These are phyloP conservation scores for Candida nonsorbophila DNA, from an alignment of 805 yeast genomes.

Conservation along the genomic window DNA sequence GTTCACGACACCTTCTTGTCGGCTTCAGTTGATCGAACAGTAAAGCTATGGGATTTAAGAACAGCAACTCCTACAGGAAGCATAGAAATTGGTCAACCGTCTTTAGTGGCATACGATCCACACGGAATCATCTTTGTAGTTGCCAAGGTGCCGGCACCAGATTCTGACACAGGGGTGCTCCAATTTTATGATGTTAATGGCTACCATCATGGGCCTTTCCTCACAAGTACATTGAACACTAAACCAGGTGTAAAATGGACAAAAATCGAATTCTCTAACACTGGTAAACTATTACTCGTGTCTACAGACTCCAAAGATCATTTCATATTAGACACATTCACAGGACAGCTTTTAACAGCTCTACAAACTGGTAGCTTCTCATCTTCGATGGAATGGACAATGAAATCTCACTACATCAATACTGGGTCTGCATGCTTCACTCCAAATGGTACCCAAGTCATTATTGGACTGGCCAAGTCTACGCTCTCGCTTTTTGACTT, in stretches of 20 bases:
- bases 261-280: slow-evolving; percentile 73
- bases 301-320: slow-evolving; percentile 51
- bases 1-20: slow-evolving; percentile 58
- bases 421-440: slow-evolving; percentile 31
- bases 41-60: slow-evolving; percentile 83
- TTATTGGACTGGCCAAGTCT: slow-evolving; percentile 25
- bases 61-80: slow-evolving; percentile 60
- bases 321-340: slow-evolving; percentile 64
- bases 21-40: slow-evolving; percentile 71
- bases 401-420: slow-evolving; percentile 21
- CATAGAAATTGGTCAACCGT: slow-evolving; percentile 47
- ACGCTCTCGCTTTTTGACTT: slow-evolving; percentile 26
- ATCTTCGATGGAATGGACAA: slow-evolving; percentile 1
- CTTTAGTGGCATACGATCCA: slow-evolving; percentile 72
- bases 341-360: slow-evolving; percentile 44
- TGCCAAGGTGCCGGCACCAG: slow-evolving; percentile 18
- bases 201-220: slow-evolving; percentile 55
- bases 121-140: slow-evolving; percentile 78
- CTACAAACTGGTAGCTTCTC: slow-evolving; percentile 10
- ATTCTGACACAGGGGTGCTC: slow-evolving; percentile 12
- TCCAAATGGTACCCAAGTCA: slow-evolving; percentile 35
- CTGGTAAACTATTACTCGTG: slow-evolving; percentile 60
- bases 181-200: slow-evolving; percentile 58
- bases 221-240: slow-evolving; percentile 11
- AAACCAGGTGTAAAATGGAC: slow-evolving; percentile 39